These are phyloP conservation scores for Pseudoturritis turrita DNA, from an alignment of 345 rosid species.

Conservation along the genomic window DNA sequence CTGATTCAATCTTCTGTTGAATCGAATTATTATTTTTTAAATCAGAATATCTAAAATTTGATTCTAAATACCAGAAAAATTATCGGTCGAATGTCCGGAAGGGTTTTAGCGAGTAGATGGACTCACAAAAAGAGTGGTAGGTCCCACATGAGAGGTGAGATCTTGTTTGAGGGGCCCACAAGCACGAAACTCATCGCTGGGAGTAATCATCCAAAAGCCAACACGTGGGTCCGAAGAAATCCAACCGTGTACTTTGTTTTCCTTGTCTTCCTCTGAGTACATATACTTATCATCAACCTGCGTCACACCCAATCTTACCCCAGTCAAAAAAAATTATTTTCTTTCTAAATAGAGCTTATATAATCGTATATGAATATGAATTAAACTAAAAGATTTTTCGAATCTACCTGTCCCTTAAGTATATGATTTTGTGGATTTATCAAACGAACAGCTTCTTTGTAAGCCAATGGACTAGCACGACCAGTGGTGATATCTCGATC, in stretches of 20 bases:
- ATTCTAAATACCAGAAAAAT: too few species aligned
- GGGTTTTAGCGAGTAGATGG: neutral
- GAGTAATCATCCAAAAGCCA: conserved; percentile 93
- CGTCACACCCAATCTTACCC: conserved; percentile 5
- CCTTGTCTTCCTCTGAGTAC: conserved; percentile 54
- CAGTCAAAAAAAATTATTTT: too few species aligned
- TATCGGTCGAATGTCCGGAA: too few species aligned
- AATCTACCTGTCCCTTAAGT: conserved; percentile 73
- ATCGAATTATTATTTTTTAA: too few species aligned
- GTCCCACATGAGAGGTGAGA: conserved; percentile 83
- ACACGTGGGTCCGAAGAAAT: conserved; percentile 42
- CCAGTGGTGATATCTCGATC: conserved; percentile 34
- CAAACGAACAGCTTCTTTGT: conserved; percentile 77
- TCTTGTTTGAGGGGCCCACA: conserved; percentile 87
- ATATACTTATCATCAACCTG: conserved; percentile 95
- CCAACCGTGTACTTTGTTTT: conserved; percentile 83
- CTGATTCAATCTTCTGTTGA: too few species aligned
- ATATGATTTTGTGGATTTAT: conserved; percentile 46
- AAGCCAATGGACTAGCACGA: conserved; percentile 44
- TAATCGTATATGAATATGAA: too few species aligned
- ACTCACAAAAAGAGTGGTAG: conserved; percentile 57
- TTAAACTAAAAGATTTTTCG: too few species aligned
- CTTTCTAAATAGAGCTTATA: too few species aligned
- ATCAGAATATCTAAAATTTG: too few species aligned
- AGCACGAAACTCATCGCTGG: conserved; percentile 56